Evolutionary conservation across 2,329 filamentous ascomycete species (phyloP), one percentile per base, ranked within the genome.

Genomic region (Hymenoscyphus scutula): DNA sequence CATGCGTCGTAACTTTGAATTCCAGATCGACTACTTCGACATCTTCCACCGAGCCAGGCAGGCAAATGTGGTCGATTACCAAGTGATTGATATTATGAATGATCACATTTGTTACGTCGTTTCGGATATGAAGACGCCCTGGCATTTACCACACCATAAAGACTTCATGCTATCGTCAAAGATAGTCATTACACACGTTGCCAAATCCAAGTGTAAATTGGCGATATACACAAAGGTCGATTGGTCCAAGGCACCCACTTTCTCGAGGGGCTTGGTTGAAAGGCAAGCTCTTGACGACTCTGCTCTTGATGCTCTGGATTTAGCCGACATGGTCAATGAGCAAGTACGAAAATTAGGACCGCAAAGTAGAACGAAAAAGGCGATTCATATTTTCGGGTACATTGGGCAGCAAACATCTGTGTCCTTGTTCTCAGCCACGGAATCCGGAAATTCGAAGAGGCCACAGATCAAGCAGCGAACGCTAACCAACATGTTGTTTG

Each of bases 161-260:
- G 84, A 86, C 58, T 96, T 98, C 77, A 88, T 89, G 69, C 80
- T 97, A 25, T 85, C 96, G 62, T 94, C 87, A 68, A 97, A 97
- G 76, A 87, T 97, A 66, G 92, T 97, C 67, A 95, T 99, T 66
- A 97, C 95, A 2, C 92, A 98, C 72, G 84, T 94, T 64, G 88
- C 92, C 59, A 98, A 98, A 77, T 92, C 91, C 13, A 92, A 89
- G 75, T 96, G 92, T 76, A 97, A 95, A 77, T 84, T 99, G 61
- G 89, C 92, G 29, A 85, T 98, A 53, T 96, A 91, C 76, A 90
- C 88, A 59, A 90, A 89, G 71, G 86, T 97, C n/a, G 90, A 92
- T 69, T 98, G 95, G 95, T 82, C 86, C 29, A 89, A 86, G 67
- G 80, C 84, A 60, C 88, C 87, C 11, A 70, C 82, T 0, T 77